Evolutionary conservation across 768 basidiomycete genomes (phyloP), one percentile per base, ranked within the genome.

Genomic region (Boletus vermiculosoides): DNA sequence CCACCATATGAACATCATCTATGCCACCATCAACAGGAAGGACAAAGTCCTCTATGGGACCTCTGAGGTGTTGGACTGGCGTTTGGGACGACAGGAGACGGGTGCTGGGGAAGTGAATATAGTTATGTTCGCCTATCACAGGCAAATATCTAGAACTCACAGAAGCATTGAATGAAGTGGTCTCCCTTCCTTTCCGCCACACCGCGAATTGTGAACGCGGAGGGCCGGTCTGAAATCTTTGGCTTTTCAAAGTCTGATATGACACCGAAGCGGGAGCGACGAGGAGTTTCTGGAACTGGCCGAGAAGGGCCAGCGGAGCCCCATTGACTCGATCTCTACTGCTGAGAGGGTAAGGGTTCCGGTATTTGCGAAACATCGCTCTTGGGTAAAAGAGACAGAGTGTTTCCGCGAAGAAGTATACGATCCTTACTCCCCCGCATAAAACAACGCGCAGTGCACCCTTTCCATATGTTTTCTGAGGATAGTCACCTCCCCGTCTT

Each of bases 401-500:
- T 78, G 76, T 64, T 78, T 86, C 18, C 83, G 80, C 22, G 73
- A 65, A 13, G 83, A 74, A 4, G 80, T n/a, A 55, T 12, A 55
- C 12, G 18, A 7, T 60, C 45, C 77, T 50, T 72, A 87, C 89
- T 73, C 82, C 22, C 15, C 6, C 23, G 47, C 61, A 9, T 7
- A 7, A 30, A 40, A 50, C 13, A 16, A 25, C 20, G 31, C 20
- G 9, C 13, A 10, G 5, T 13, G 50, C 63, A 87, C 90, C 78
- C 86, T 87, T 62, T 88, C 85, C 11, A 87, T 80, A n/a, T 71
- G 80, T 60, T 82, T 83, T 61, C 88, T 76, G 50, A 92, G 67
- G 40, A 86, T 82, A 16, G 78, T 78, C 7, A 87, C 87, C 73
- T 92, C 89, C 6, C 90, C 90, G 31, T 87, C 84, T 64, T 85